Conservation (phyloP, 805 yeast species). For the Wickerhamiella occidentalis region DNA sequence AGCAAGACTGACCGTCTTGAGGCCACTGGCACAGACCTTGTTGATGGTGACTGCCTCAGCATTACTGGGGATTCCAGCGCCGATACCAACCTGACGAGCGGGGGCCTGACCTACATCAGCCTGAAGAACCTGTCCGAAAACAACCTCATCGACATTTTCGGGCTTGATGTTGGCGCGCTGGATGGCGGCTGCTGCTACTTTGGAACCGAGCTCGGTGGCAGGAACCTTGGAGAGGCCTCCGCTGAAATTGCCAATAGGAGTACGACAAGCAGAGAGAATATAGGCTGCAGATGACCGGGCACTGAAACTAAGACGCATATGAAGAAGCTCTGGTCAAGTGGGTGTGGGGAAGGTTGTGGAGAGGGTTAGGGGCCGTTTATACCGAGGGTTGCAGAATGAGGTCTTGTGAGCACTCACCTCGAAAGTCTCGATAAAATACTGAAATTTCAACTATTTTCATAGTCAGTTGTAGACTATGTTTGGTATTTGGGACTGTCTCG, state of each 20-base stretch:
- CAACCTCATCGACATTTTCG: conserved; percentile 65
- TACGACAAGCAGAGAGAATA: conserved; percentile 79
- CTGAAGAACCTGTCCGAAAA: conserved; percentile 81
- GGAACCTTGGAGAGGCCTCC: conserved; percentile 57
- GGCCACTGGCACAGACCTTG: conserved; percentile 93
- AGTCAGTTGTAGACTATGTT: too few relatives aligned
- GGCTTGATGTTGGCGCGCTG: conserved; percentile 55
- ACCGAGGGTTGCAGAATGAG: background rate
- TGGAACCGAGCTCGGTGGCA: conserved; percentile 12
- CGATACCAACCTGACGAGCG: conserved; percentile 89
- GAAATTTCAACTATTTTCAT: too few relatives aligned
- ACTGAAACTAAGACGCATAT: background rate
- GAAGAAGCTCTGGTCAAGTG: background rate
- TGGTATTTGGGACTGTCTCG: too few relatives aligned
- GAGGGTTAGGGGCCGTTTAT: conserved; percentile 4
- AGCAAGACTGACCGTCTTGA: conserved; percentile 77
- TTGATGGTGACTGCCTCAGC: conserved; percentile 82
- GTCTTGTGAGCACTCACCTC: too few relatives aligned
- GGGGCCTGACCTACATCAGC: conserved; percentile 95
- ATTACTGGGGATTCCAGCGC: conserved; percentile 69
- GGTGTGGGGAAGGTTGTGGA: conserved; percentile 2
- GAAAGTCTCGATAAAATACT: too few relatives aligned
- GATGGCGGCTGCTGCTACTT: conserved; percentile 46
- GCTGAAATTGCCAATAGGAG: conserved; percentile 90
- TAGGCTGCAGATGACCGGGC: conserved; percentile 38